These are phyloP conservation scores for Amesomyces nigricolor DNA, from an alignment of 2,329 filamentous ascomycete genomes.

Conservation along the genomic window DNA sequence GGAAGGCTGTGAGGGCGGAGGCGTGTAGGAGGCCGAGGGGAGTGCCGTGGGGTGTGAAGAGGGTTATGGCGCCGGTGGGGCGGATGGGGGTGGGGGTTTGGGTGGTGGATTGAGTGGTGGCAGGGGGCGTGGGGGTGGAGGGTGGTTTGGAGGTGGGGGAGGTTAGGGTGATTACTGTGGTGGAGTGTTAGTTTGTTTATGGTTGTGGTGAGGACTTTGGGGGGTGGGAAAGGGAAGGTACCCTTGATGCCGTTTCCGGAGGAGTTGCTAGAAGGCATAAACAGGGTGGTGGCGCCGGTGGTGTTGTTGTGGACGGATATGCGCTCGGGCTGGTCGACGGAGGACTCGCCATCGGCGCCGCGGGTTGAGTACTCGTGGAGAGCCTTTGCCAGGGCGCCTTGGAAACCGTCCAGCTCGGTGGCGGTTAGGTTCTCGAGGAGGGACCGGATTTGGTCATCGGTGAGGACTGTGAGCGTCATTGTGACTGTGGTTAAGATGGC, in stretches of 20 bases:
- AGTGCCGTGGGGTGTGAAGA: slow-evolving; percentile 58
- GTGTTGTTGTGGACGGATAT: slow-evolving; percentile 42
- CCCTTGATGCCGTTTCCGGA: slow-evolving; percentile 64
- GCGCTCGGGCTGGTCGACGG: slow-evolving; percentile 52
- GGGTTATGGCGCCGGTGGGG: slow-evolving; percentile 62
- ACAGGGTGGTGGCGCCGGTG: slow-evolving; percentile 57
- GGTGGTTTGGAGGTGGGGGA: slow-evolving; percentile 28
- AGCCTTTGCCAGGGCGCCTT: slow-evolving; percentile 43
- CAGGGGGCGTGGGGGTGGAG: slow-evolving; percentile 13
- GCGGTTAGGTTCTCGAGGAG: slow-evolving; percentile 49
- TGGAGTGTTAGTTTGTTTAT: background rate
- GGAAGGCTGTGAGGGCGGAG: slow-evolving; percentile 70
- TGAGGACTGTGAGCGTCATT: slow-evolving; percentile 56
- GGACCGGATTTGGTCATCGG: slow-evolving; percentile 49
- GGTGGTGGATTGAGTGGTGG: too few species aligned
- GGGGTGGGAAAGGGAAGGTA: slow-evolving; percentile 22
- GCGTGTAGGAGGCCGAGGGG: slow-evolving; percentile 67
- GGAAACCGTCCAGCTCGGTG: slow-evolving; percentile 49
- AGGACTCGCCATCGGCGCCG: slow-evolving; percentile 35
- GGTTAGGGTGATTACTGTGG: slow-evolving; percentile 57
- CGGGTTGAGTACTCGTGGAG: slow-evolving; percentile 57
- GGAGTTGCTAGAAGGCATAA: slow-evolving; percentile 66
- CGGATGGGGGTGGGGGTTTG: slow-evolving; percentile 34
- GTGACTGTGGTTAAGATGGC: slow-evolving; percentile 14
- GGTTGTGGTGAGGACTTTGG: background rate